Evolutionary conservation across 2,329 filamentous ascomycete species (phyloP), one percentile per base, ranked within the genome.

Genomic region (Cadophora gregata): DNA sequence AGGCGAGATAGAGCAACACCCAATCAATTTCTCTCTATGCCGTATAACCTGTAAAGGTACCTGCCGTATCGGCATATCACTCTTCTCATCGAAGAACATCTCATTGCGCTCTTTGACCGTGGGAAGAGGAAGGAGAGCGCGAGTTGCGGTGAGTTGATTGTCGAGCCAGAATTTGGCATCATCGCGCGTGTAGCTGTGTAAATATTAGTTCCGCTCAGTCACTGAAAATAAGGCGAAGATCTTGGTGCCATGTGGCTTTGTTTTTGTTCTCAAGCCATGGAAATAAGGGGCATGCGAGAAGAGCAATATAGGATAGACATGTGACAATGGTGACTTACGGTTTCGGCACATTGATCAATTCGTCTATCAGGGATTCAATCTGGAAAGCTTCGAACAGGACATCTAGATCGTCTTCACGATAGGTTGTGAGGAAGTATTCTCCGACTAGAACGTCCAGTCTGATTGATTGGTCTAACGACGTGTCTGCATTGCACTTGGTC

Each of bases 331-430:
- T 24, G 9, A 10, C 55, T 42, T 42, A 58, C 55, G 55, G 55
- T 58, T 58, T 58, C 4, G 55, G 55, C 21, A 42, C 55, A 12
- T 33, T 58, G 55, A 58, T 58, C 33, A 58, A 25, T 36, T 58
- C 55, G 12, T 58, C 55, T 42, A 16, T 6, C 10, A 58, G 21
- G 33, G 55, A n/a, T 3, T 58, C 55, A 6, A 42, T 25, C 21
- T 58, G 55, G 21, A 58, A 58, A 14, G 55, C 55, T 58, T 58
- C 55, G 14, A 42, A 24, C 55, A 58, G 25, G 10, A 33, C 33
- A 27, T 58, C 33, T 33, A 38, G 21, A 38, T 58, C 55, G 21
- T n/a, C 27, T 31, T 58, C 55, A 27, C 55, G 33, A 14, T 58
- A 58, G n/a, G 55, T 42, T 5, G 55, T 58, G 33, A 58, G 36